These are phyloP conservation scores for Penicillium goetzii DNA, from an alignment of 495 filamentous ascomycete genomes.

Conservation along the genomic window DNA sequence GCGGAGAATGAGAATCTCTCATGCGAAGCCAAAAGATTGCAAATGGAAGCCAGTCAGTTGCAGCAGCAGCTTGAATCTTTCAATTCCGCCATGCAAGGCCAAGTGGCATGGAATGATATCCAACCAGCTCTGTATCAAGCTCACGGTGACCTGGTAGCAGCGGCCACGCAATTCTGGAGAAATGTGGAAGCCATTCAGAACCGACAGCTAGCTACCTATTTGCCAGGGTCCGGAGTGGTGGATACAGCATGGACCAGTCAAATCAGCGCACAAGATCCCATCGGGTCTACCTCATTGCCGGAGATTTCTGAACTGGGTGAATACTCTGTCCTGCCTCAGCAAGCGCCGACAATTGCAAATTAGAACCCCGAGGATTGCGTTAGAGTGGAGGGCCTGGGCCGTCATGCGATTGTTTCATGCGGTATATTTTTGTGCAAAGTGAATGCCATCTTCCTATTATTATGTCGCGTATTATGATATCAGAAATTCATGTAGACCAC, in stretches of 20 bases:
- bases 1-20: slow-evolving; percentile 13
- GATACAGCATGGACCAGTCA: slow-evolving; percentile 12
- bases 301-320: not conserved
- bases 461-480: slow-evolving; percentile 1
- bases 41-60: slow-evolving; percentile 10
- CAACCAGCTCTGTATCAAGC: slow-evolving; percentile 18
- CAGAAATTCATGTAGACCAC: slow-evolving; percentile 1
- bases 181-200: slow-evolving; percentile 17
- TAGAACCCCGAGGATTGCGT: not conserved
- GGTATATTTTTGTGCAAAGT: no score
- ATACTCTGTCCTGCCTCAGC: slow-evolving; percentile 1
- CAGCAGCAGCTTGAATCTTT: slow-evolving; percentile 22
- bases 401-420: slow-evolving; percentile 4
- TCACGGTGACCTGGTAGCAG: slow-evolving; percentile 19
- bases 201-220: slow-evolving; percentile 21
- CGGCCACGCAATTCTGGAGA: slow-evolving; percentile 19
- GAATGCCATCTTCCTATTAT: no score
- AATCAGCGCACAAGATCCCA: slow-evolving; percentile 7
- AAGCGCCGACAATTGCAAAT: not conserved
- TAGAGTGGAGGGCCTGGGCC: not conserved
- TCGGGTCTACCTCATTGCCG: not conserved
- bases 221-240: slow-evolving; percentile 22
- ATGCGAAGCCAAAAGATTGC: slow-evolving; percentile 4
- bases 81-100: slow-evolving; percentile 17
- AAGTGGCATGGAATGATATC: slow-evolving; percentile 24